These are phyloP conservation scores for Mycena kentingensis DNA, from an alignment of 768 basidiomycete species.

Conservation along the genomic window DNA sequence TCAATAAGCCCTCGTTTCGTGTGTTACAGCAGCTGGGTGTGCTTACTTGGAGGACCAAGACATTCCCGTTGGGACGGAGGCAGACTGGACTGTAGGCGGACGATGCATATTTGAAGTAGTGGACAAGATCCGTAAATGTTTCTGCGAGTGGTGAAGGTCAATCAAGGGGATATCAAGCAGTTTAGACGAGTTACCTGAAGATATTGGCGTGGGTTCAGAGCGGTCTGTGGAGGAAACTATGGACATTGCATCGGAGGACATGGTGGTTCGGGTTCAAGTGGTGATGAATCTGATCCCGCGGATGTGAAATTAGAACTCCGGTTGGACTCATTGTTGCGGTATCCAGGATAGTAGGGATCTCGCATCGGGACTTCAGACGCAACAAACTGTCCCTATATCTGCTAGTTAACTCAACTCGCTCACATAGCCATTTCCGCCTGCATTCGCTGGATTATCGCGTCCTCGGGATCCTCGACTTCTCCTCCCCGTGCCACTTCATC, in stretches of 20 bases:
- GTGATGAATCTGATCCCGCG: too few relatives aligned
- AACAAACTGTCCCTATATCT: too few relatives aligned
- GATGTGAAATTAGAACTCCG: too few relatives aligned
- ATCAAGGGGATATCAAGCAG: neutral
- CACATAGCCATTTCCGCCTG: constrained; percentile 9
- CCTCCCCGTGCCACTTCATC: neutral
- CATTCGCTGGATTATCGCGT: neutral
- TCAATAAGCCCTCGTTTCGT: neutral
- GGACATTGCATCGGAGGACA: too few relatives aligned
- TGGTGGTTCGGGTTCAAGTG: too few relatives aligned
- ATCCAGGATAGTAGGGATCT: too few relatives aligned
- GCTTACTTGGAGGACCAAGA: constrained; percentile 38
- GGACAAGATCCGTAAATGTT: constrained; percentile 45
- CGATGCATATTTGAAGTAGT: constrained; percentile 59
- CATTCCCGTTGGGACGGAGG: constrained; percentile 51
- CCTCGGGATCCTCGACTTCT: neutral
- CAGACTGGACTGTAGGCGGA: constrained; percentile 50
- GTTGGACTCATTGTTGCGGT: too few relatives aligned
- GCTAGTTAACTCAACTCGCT: too few relatives aligned
- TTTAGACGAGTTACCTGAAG: neutral
- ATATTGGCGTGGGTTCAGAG: neutral
- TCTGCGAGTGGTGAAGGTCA: constrained; percentile 20
- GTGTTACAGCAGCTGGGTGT: neutral
- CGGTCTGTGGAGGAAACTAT: neutral
- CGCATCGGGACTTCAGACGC: too few relatives aligned